These are phyloP conservation scores for Suillus luteus DNA, from an alignment of 768 basidiomycete genomes.

Conservation along the genomic window DNA sequence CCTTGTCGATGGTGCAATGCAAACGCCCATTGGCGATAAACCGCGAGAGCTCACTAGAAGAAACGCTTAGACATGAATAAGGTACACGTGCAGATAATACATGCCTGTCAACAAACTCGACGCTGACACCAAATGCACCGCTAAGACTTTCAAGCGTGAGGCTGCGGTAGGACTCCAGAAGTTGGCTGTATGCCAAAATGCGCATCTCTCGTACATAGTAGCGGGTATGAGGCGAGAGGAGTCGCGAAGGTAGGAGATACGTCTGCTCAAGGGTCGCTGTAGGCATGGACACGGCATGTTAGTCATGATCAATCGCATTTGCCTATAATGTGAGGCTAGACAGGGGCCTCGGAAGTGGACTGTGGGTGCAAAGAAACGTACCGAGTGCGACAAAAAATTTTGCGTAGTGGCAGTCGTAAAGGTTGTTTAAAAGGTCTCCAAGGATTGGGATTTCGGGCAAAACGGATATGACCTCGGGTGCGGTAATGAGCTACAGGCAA, in stretches of 20 bases:
- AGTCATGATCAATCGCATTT: conserved; percentile 13
- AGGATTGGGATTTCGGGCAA: conserved; percentile 83
- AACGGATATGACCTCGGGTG: conserved; percentile 87
- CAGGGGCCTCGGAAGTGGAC: not conserved
- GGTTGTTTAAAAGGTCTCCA: conserved; percentile 78
- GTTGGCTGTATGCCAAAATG: conserved; percentile 87
- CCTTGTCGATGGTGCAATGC: conserved; percentile 90
- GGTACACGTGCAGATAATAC: conserved; percentile 30
- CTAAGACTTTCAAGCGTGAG: conserved; percentile 87
- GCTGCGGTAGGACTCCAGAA: conserved; percentile 89
- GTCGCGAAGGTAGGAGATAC: conserved; percentile 83
- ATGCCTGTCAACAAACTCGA: conserved; percentile 84
- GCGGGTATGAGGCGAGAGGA: conserved; percentile 83
- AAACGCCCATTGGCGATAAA: conserved; percentile 90
- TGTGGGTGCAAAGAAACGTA: conserved; percentile 33
- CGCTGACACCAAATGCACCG: conserved; percentile 85
- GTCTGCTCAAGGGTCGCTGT: conserved; percentile 87
- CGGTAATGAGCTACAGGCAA: conserved; percentile 64
- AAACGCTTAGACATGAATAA: conserved; percentile 3
- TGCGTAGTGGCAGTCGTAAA: conserved; percentile 93
- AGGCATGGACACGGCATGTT: conserved; percentile 7
- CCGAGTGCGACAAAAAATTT: conserved; percentile 92
- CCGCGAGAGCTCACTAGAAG: conserved; percentile 76
- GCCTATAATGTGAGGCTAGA: conserved; percentile 9
- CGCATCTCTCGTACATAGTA: conserved; percentile 97